Evolutionary conservation across 2,329 filamentous ascomycete genomes (phyloP), one percentile per base, ranked within the genome.

Genomic region (Teratosphaeria gauchensis): DNA sequence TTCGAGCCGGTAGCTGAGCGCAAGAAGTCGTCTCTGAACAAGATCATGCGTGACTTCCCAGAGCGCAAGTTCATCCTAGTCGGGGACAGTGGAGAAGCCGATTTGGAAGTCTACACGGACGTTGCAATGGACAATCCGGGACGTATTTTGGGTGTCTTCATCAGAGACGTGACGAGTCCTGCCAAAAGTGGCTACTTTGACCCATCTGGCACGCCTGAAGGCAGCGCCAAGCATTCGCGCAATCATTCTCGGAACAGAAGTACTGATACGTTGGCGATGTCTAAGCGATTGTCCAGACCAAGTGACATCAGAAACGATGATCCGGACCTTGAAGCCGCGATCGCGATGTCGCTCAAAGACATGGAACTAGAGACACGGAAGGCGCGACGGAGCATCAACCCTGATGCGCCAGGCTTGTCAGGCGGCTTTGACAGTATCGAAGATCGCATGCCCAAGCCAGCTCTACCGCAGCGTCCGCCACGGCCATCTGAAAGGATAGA

Each of bases 1-100:
- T 97, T 99, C 66, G 94, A 99, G 73, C 94, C 94, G 9, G 94
- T 96, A 0, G 91, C 92, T 0, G 95, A 99, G 74, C 81, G 92
- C 59, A 99, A 99, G 77, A 92, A 91, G 72, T 85, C 87, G 0
- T 92, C 90, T 0, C 78, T 99, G 1, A 90, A 95, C 63, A 86
- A 86, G 66, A 88, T 99, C 30, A 80, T 97, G 68, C 80, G 82
- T 57, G 95, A 99, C 71, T 99, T 99, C 65, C 94, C 94, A 0
- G 82, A 91, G 55, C 81, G 94, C 52, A 90, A 84, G 66, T 99
- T 99, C 68, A 83, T 99, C 2, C 80, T 99, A 1, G 88, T 97
- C 9, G 94, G 94, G 8, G 94, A 99, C 71, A 96, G 92, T 66
- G 94, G 95, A 42, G 94, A 99, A 74, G 94, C 92, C 7, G 95